phyloP scores from a whole-genome alignment of 176 grass and related monocot species.

The Phyllostachys edulis region DNA sequence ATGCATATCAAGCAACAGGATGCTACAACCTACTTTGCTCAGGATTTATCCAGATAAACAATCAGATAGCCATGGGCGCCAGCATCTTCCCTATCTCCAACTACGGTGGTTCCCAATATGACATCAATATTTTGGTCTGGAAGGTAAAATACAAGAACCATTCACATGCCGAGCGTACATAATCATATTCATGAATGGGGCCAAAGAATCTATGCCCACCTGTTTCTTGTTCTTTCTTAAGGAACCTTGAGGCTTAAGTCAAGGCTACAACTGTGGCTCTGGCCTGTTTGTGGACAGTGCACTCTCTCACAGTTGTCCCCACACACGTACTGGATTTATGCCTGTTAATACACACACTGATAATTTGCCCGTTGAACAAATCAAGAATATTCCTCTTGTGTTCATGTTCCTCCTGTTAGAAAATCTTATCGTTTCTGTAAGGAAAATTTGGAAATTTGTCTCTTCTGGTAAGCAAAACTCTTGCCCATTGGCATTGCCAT shows the following conservation, averaged over 20 bases:
- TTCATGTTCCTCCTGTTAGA: not conserved
- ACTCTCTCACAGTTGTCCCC: conserved; percentile 35
- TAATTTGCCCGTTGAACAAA: conserved; percentile 14
- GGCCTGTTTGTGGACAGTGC: conserved; percentile 38
- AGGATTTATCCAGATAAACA: conserved; percentile 89
- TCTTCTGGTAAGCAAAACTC: not conserved
- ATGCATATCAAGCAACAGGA: conserved; percentile 88
- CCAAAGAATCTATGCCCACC: conserved; percentile 64
- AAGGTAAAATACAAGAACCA: conserved; percentile 71
- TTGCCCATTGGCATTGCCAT: conserved; percentile 31
- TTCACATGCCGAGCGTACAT: conserved; percentile 47
- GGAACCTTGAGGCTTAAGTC: conserved; percentile 31
- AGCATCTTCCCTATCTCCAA: conserved; percentile 84
- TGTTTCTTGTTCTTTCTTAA: conserved; percentile 56
- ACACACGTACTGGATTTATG: conserved; percentile 9
- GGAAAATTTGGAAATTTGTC: conserved; percentile 14
- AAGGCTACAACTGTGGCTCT: conserved; percentile 45
- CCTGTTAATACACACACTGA: conserved; percentile 10
- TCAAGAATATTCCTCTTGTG: conserved; percentile 22
- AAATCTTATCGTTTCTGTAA: not conserved
- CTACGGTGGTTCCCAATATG: conserved; percentile 76
- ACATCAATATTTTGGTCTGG: conserved; percentile 86
- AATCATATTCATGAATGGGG: conserved; percentile 28
- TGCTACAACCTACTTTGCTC: conserved; percentile 95
- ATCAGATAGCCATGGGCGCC: conserved; percentile 84